phyloP scores from a whole-genome alignment of 2,329 filamentous ascomycete genomes.

The Colletotrichum horii region DNA sequence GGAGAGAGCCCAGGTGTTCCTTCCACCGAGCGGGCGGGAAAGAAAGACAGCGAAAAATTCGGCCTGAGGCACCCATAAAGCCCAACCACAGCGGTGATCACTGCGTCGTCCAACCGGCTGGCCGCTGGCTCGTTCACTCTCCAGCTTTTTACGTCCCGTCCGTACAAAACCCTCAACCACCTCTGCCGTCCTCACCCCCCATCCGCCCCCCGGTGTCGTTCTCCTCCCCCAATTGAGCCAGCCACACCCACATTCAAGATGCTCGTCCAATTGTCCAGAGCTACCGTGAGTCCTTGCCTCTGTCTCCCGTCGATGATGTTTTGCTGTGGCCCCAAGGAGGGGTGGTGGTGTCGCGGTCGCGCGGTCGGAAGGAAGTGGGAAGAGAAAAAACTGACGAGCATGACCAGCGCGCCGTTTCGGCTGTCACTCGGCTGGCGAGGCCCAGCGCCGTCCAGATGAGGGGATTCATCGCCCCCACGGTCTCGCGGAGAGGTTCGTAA shows the following conservation, averaged over 20 bases:
- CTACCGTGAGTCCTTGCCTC: slow-evolving; percentile 53
- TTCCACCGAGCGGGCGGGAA: not conserved
- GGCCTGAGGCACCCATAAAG: slow-evolving; percentile 11
- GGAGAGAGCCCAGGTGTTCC: not conserved
- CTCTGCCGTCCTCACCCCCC: slow-evolving; percentile 20
- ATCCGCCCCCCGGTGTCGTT: slow-evolving; percentile 32
- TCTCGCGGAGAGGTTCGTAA: slow-evolving; percentile 65
- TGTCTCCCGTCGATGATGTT: not conserved
- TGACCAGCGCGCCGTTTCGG: slow-evolving; percentile 53
- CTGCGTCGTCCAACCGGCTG: slow-evolving; percentile 17
- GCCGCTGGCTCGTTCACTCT: slow-evolving; percentile 12
- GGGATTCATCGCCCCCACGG: slow-evolving; percentile 65
- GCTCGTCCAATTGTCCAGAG: slow-evolving; percentile 60
- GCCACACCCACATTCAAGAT: slow-evolving; percentile 53
- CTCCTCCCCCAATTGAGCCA: slow-evolving; percentile 48
- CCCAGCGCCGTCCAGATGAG: slow-evolving; percentile 53
- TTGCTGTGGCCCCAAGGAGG: not conserved
- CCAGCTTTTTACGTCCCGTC: slow-evolving; percentile 25
- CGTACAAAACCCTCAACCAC: slow-evolving; percentile 26
- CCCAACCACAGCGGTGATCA: slow-evolving; percentile 1
- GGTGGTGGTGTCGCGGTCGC: not conserved
- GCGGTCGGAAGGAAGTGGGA: not conserved
- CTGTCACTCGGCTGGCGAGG: slow-evolving; percentile 55
- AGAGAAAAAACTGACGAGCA: slow-evolving; percentile 7
- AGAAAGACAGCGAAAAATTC: not conserved